Percentiles rank a stretch among this genome's conserved stretches.
Conservation (phyloP, 1,139 yeast genomes). For the Kodamaea arcana region DNA sequence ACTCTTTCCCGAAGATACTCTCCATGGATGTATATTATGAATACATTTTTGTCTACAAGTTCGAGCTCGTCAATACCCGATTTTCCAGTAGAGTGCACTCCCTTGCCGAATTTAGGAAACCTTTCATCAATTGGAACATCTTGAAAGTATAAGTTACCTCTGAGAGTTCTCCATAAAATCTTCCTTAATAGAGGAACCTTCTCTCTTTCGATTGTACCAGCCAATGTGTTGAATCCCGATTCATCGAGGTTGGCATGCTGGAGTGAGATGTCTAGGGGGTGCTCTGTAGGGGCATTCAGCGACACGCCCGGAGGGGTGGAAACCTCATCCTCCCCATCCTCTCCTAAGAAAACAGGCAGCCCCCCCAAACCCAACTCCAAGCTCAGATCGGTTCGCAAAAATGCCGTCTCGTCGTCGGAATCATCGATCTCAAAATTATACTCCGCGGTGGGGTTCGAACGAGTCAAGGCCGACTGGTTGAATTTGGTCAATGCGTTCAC, state of each 20-base stretch:
- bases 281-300: too few species aligned
- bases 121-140: conserved; percentile 41
- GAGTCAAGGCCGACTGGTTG: conserved; percentile 8
- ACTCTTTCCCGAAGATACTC: conserved; percentile 63
- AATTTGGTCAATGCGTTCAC: conserved; percentile 16
- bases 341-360: conserved; percentile 1
- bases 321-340: background rate
- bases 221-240: conserved; percentile 43
- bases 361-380: conserved; percentile 26
- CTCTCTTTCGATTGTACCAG: conserved; percentile 47
- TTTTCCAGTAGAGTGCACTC: conserved; percentile 9
- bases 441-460: background rate
- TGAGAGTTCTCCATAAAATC: conserved; percentile 51
- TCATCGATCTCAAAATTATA: conserved; percentile 8
- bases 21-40: conserved; percentile 88
- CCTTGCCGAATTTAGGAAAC: conserved; percentile 29
- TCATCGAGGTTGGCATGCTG: conserved; percentile 36
- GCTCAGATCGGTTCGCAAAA: conserved; percentile 23
- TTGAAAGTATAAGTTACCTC: conserved; percentile 52
- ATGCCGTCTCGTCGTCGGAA: conserved; percentile 25
- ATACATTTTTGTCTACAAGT: conserved; percentile 61
- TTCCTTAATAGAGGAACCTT: conserved; percentile 45
- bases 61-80: conserved; percentile 32
- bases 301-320: too few species aligned
- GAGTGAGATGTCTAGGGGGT: conserved; percentile 9